phyloP scores from a whole-genome alignment of 371 early-diverging fungal genomes.

The Circinella minor region DNA sequence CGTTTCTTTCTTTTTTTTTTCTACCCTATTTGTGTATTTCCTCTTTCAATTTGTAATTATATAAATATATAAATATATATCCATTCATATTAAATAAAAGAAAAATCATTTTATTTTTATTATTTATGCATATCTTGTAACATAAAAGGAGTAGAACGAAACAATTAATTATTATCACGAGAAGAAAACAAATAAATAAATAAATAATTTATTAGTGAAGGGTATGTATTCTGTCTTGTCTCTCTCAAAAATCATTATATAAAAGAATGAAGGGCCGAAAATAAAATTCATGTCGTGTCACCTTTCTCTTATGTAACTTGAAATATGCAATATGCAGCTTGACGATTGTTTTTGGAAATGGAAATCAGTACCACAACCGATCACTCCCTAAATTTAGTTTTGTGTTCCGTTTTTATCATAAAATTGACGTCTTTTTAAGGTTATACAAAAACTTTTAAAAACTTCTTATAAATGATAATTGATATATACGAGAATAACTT shows the following conservation, averaged over 20 bases:
- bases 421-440: background rate
- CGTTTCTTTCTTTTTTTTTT: background rate
- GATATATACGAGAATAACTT: background rate
- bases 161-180: no score
- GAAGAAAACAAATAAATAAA: no score
- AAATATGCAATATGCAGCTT: constrained; percentile 10
- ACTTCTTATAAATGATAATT: background rate
- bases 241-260: background rate
- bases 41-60: constrained; percentile 4
- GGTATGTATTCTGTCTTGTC: background rate
- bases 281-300: constrained; percentile 2
- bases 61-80: background rate
- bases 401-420: background rate
- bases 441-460: no score
- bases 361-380: background rate
- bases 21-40: background rate
- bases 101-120: background rate
- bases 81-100: background rate
- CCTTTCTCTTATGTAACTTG: constrained; percentile 7
- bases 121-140: constrained; percentile 1
- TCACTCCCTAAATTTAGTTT: background rate
- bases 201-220: no score
- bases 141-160: background rate
- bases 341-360: background rate
- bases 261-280: no score